Base-by-base conservation (phyloP, 108 stramenopile species). In the Skeletonema grethae region DNA sequence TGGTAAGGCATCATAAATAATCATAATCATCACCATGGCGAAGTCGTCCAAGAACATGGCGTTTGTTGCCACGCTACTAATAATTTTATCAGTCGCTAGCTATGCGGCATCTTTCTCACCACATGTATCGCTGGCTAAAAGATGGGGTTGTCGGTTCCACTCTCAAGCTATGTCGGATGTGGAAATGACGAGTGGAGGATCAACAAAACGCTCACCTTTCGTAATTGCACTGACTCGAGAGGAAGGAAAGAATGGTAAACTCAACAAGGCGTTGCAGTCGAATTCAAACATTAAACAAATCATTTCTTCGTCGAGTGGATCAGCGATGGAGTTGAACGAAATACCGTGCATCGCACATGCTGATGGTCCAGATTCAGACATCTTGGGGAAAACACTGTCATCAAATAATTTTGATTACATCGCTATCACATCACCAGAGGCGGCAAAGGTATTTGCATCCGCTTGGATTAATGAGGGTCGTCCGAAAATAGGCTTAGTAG, bases 341-440 rank as follows among this genome's bases (percentile, higher is more conserved):
- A 41, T 95, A n/a, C 90, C 94, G 2, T 95, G 91, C 73, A 92
- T 95, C 62, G 88, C 77, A 60, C 94, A 95, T 80, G 90, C 90
- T 9, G 85, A 85, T 67, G 94, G 94, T 30, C 82, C 82, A 9
- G 94, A 92, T 59, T 68, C 68, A 34, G 82, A 70, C n/a, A 43
- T 25, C 6, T 82, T 95, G 20, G 57, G 28, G 46, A 56, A 70
- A 29, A 85, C 76, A 7, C 64, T 92, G 20, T 34, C 69, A 34
- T 48, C 72, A 22, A 35, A 73, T 63, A 35, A 73, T 63, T 84
- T 65, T 38, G 88, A 92, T 78, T 95, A 89, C 77, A 78, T 92
- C 18, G 82, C 66, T 7, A 76, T 95, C n/a, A 95, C 94, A 66
- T 92, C 91, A 67, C 94, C 94, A 1, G 91, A 95, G 71, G 89